Percentiles rank a stretch among this genome's conserved stretches.
Evolutionary conservation across 2,329 filamentous ascomycete species (phyloP).

Genomic region (Westerdykella sp.): DNA sequence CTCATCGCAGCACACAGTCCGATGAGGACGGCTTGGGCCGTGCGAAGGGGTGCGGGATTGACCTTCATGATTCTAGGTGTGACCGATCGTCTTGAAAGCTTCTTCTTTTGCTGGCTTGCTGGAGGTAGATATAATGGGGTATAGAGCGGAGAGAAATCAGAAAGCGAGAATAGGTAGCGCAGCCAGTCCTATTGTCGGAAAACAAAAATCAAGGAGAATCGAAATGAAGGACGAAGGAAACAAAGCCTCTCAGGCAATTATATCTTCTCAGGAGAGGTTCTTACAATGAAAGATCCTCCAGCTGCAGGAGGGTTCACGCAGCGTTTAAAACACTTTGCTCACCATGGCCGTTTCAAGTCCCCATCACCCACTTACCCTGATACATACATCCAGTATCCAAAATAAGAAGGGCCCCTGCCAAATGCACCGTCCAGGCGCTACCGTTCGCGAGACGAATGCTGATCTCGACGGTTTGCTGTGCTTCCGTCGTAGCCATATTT

Average conservation of each 20-base stretch:
- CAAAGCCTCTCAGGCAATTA: constrained; percentile 8
- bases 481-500: not conserved
- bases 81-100: constrained; percentile 3
- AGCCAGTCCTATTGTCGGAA: not conserved
- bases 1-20: constrained; percentile 36
- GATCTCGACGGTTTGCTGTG: not conserved
- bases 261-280: constrained; percentile 3
- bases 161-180: not conserved
- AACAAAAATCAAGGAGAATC: constrained; percentile 7
- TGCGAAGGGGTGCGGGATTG: constrained; percentile 33
- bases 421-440: not conserved
- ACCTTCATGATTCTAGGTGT: constrained; percentile 25
- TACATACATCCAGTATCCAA: constrained; percentile 2
- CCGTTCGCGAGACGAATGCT: not conserved
- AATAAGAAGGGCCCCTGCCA: not conserved
- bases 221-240: constrained; percentile 18
- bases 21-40: constrained; percentile 31
- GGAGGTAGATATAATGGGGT: not conserved
- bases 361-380: constrained; percentile 4
- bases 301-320: constrained; percentile 12
- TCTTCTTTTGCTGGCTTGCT: constrained; percentile 1
- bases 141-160: constrained; percentile 7
- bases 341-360: constrained; percentile 26
- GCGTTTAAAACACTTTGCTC: constrained; percentile 33
- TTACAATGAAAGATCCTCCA: too few relatives aligned